These are phyloP conservation scores for Moesziomyces sp. DNA, from an alignment of 1,284 basidiomycete species.

Conservation along the genomic window DNA sequence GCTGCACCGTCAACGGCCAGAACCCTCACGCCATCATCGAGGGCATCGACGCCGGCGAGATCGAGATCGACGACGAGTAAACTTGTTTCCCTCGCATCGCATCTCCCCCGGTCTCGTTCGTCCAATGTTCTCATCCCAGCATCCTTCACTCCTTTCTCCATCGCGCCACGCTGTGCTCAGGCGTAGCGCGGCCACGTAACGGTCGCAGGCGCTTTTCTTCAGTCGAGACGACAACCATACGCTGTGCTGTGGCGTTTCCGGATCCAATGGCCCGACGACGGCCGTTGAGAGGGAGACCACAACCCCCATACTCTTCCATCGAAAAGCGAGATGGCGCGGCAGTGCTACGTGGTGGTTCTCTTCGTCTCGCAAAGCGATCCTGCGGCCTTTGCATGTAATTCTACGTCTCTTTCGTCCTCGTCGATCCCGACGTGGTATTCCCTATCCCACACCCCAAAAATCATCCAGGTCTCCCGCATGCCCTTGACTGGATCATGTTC, in stretches of 20 bases:
- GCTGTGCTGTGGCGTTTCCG: not conserved
- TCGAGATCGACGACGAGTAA: conserved; percentile 71
- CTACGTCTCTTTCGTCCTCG: conserved; percentile 17
- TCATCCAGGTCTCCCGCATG: not conserved
- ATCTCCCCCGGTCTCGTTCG: conserved; percentile 13
- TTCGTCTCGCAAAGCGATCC: not conserved
- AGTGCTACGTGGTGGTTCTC: not conserved
- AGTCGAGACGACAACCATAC: too few species aligned
- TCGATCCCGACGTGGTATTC: too few species aligned
- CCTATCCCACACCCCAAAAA: conserved; percentile 11
- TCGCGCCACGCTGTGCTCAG: too few species aligned
- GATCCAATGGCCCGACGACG: conserved; percentile 1
- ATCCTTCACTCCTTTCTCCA: not conserved
- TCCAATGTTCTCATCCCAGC: not conserved
- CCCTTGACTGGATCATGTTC: too few species aligned
- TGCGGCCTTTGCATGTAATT: conserved; percentile 33
- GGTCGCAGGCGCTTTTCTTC: too few species aligned
- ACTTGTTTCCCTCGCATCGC: conserved; percentile 8
- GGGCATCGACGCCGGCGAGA: conserved; percentile 91
- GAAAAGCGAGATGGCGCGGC: conserved; percentile 45
- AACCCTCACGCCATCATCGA: conserved; percentile 96
- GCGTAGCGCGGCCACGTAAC: too few species aligned
- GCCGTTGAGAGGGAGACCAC: conserved; percentile 7
- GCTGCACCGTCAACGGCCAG: conserved; percentile 95
- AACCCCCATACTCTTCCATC: conserved; percentile 12